Base-by-base conservation (phyloP, 768 basidiomycete species). In the Mrakia frigida region DNA sequence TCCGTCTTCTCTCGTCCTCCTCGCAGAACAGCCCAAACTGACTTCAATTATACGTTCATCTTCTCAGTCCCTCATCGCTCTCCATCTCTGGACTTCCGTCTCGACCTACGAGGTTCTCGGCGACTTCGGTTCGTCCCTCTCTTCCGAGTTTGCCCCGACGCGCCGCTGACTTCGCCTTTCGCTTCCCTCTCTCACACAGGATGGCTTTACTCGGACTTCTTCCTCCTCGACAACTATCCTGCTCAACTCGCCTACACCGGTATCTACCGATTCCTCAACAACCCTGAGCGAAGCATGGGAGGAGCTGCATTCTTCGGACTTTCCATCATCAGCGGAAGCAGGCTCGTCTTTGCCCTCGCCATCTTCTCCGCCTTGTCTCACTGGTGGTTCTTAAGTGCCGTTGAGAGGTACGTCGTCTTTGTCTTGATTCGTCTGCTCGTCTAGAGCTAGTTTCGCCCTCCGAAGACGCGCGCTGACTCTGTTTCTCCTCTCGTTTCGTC, bases 161-260 rank as follows among this genome's bases (percentile, higher is more conserved):
- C 46, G 39, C 63, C 21, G 33, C 28, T 6, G 18, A 50, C 52
- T 11, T 52, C 25, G 2, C 11, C 67, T 10, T 6, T 50, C 46
- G 16, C 53, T 50, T 69, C 77, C 31, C 67, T 16, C 21, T 41
- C 52, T 70, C 69, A 25, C 73, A 37, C 73, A 94, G 93, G 97
- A 35, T 99, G 97, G 97, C 95, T 98, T 85, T 99, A 97, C 80
- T 94, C 94, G 33, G 93, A 96, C 84, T 96, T 96, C 85, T 95
- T 95, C 86, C 91, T 95, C 25, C 80, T 82, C 84, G 93, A 96
- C 80, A 91, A 94, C 78, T 95, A 92, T 83, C 93, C 96, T 5
- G 85, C 91, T 0, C 89, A 92, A 77, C 85, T 98, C 13, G 93
- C 95, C 77, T 98, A 98, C 82, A 95, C 94, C 72, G 97, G 97